Percentiles rank a stretch among this genome's conserved stretches.
phyloP scores from a whole-genome alignment of 176 grass and related monocot species.

The Rhynchospora pubera region DNA sequence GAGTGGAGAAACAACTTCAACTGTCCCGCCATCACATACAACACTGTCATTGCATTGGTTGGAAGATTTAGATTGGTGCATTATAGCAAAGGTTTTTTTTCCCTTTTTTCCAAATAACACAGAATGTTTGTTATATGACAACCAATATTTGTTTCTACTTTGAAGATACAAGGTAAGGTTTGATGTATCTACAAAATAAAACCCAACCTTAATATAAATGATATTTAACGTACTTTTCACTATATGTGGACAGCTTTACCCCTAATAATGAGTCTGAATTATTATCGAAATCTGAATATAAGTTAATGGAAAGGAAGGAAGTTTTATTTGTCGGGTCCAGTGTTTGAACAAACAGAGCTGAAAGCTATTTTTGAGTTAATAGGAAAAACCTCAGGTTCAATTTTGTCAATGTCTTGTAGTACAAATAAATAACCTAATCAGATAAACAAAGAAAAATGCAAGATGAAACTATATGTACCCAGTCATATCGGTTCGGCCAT shows the following conservation, averaged over 20 bases:
- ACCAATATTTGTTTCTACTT: background rate
- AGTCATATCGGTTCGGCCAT: conserved; percentile 65
- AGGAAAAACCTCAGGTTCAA: background rate
- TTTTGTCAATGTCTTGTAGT: background rate
- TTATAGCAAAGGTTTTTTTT: background rate
- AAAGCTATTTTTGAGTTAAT: background rate
- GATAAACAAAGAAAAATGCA: background rate
- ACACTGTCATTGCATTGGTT: conserved; percentile 36
- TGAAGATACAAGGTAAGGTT: background rate
- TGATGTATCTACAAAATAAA: background rate
- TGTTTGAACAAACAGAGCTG: background rate
- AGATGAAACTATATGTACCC: conserved; percentile 42
- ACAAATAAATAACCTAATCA: background rate
- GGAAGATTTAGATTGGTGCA: background rate
- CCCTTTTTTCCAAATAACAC: background rate
- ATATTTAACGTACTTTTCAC: background rate
- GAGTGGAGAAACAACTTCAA: conserved; percentile 98
- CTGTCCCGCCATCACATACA: conserved; percentile 77
- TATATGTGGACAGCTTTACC: background rate
- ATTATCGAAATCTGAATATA: background rate
- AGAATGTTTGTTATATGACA: background rate
- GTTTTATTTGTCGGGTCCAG: background rate
- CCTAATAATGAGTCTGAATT: background rate
- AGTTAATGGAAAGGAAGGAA: background rate
- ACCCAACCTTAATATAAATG: background rate